A percentile compares a stretch with the other conserved stretches of the same genome.
phyloP scores from a whole-genome alignment of 345 rosid genomes.

The Arabidopsis suecica region DNA sequence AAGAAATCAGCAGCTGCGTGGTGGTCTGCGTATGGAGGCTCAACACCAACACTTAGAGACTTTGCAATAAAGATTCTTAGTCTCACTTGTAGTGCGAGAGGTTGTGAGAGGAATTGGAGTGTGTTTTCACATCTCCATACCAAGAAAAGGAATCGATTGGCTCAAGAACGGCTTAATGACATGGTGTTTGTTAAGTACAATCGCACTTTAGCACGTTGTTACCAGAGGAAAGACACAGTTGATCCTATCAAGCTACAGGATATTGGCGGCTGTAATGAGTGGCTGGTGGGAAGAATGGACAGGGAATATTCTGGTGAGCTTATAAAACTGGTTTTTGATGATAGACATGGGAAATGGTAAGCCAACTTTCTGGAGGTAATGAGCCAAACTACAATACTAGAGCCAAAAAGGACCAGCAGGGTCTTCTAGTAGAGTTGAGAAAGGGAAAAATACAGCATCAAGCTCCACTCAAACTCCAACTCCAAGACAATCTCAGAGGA shows the following conservation, averaged over 20 bases:
- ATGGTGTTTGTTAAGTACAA: not conserved
- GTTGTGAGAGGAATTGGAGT: slow-evolving; percentile 15
- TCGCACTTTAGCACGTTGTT: not conserved
- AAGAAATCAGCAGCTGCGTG: not conserved
- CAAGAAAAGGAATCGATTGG: not conserved
- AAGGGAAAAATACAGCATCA: not conserved
- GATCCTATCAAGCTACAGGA: not conserved
- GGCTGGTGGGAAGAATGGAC: not conserved
- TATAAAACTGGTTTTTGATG: too few species aligned
- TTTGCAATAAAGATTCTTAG: not conserved
- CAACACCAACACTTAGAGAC: not conserved
- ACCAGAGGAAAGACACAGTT: not conserved
- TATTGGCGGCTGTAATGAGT: too few species aligned
- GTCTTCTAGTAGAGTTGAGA: too few species aligned
- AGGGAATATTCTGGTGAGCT: not conserved
- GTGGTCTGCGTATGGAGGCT: slow-evolving; percentile 7
- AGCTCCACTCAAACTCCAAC: not conserved
- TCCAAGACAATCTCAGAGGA: not conserved
- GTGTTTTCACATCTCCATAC: not conserved
- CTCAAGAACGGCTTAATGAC: not conserved
- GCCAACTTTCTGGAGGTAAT: too few species aligned
- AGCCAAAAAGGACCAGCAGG: too few species aligned
- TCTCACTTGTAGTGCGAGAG: too few species aligned
- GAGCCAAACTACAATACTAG: too few species aligned
- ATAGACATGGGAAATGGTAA: too few species aligned